Base-by-base conservation (phyloP, 75 land plant species). In the Pseudotsuga menziesii region DNA sequence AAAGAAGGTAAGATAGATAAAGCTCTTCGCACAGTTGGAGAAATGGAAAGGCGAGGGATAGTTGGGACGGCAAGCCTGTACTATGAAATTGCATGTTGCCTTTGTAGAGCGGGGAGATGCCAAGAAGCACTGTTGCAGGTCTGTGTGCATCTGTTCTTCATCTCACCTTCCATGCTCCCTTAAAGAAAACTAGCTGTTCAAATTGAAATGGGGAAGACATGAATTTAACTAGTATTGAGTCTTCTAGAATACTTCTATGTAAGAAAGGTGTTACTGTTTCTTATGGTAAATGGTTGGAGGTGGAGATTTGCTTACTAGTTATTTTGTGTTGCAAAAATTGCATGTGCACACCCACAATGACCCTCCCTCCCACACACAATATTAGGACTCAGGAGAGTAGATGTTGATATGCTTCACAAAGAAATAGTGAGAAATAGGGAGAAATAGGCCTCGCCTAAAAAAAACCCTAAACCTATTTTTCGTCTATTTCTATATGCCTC, bases 21-120 rank as follows among this genome's bases (percentile, higher is more conserved):
- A 75, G 96, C 98, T 36, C 72, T 87, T 3, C 57, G 66, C 69
- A 87, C 87, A 57, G 88, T 95, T 9, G 48, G 88, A 69, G 87
- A 90, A 25, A 95, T 95, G 98, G 94, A 93, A 74, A 84, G 81
- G 61, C 77, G 88, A 41, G 98, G 96, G 58, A 84, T 93, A 41
- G 86, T 91, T 48, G 96, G 89, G n/a, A 82, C 89, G 32, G 98
- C 96, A 35, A 82, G 92, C 75, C 88, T 95, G 58, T 95, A 93
- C 76, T 95, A 91, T 87, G 96, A 92, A 57, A 83, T 95, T 57
- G 94, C 98, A 75, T 85, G 94, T 27, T 87, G 91, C 77, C 89
- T 93, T 63, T 95, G 96, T 57, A 88, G 88, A 72, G 91, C 83
- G 17, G 98, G 98, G 44, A 90, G 92, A 75, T 83, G 82, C 70